Conservation (phyloP, 164 flowering plant genomes). For the Magnolia sinica region DNA sequence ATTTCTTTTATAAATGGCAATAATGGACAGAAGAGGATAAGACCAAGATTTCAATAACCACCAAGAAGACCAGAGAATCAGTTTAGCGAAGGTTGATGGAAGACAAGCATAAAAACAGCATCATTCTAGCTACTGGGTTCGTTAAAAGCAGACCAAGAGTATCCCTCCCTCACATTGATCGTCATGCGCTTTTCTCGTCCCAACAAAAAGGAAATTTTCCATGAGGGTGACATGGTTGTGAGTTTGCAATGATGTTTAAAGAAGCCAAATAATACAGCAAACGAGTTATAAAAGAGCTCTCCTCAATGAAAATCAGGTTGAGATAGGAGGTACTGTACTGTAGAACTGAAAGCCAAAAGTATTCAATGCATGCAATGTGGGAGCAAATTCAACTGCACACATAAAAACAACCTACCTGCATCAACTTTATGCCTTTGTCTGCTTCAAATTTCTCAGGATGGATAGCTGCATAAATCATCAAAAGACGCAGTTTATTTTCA, state of each 20-base stretch:
- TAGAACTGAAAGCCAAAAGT: not conserved
- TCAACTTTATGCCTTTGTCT: conserved; percentile 82
- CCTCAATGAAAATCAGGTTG: not conserved
- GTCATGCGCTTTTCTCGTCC: too few relatives aligned
- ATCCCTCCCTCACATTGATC: too few relatives aligned
- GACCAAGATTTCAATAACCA: not conserved
- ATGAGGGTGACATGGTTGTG: too few relatives aligned
- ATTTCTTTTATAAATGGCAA: not conserved
- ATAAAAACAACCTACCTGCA: conserved; percentile 58
- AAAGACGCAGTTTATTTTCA: conserved; percentile 81
- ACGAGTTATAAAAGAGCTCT: not conserved
- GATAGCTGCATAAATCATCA: conserved; percentile 87
- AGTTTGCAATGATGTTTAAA: too few relatives aligned
- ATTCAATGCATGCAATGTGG: not conserved
- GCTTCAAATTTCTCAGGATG: conserved; percentile 97
- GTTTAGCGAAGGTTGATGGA: too few relatives aligned
- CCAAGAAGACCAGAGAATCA: not conserved
- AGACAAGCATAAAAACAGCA: too few relatives aligned
- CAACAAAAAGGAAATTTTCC: too few relatives aligned
- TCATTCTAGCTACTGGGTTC: too few relatives aligned
- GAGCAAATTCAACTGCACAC: not conserved
- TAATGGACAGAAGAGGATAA: not conserved
- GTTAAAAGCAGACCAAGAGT: too few relatives aligned
- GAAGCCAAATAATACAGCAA: not conserved
- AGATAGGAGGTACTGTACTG: not conserved